Evolutionary conservation across 352 stramenopile species (phyloP), one percentile per base, ranked within the genome.

Genomic region (Elongisporangium prolatum): DNA sequence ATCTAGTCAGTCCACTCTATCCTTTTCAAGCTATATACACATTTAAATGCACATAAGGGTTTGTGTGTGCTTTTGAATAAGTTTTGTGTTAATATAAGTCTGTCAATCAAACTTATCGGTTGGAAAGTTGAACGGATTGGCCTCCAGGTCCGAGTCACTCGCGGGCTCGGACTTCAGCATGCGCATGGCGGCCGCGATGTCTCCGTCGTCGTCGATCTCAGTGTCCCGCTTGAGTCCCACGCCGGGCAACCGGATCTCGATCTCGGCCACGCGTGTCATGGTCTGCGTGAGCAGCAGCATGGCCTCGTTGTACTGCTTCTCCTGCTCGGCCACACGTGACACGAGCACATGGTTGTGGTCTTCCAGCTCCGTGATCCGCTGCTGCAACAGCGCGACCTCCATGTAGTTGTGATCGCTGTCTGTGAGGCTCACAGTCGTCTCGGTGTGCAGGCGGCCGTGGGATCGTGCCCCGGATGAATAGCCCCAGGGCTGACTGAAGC

Each of bases 201-300:
- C 34, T 69, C 75, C 50, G 72, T 84, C 1, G 69, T 83, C 70
- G 17, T 61, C 71, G n/a, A 66, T 84, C 52, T 67, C 74, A 54
- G 72, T 64, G 22, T 70, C 77, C 22, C 64, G 71, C 59, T 86
- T 86, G 53, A 62, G 61, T 13, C 71, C 71, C 17, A 80, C 72
- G 17, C 60, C 76, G 4, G 81, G 77, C 54, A 88, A 21, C 48
- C 77, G 81, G 24, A 91, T 85, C 67, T 94, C 85, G 66, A 94
- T 84, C 63, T 94, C 80, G 8, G 83, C 83, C 25, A 94, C 77
- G 53, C 85, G 80, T 22, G 85, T 92, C 82, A 94, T 91, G 40
- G 85, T 94, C 55, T 89, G 84, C 10, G 81, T 91, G 20, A 94
- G 69, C 59, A 94, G 61, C 61, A 94, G 68, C 85, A 93, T 94